Percentiles rank a stretch among this genome's conserved stretches.
Evolutionary conservation across 139 green algal species (phyloP).

Genomic region (Coelastrella sp.): DNA sequence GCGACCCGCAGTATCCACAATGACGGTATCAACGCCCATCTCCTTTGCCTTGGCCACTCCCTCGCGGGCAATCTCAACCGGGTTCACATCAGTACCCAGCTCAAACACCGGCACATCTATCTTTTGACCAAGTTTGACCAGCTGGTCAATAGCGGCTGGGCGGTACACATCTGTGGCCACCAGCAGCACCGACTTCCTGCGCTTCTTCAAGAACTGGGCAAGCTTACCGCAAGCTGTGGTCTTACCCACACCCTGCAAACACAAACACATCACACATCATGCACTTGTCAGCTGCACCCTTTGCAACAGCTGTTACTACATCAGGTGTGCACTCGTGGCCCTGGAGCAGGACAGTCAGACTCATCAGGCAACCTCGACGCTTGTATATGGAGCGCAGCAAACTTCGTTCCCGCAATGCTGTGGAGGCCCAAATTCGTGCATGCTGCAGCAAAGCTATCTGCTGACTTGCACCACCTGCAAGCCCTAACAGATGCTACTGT

Average conservation of each 20-base stretch:
- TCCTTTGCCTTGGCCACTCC: conserved; percentile 83
- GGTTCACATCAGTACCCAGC: conserved; percentile 74
- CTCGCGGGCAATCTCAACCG: conserved; percentile 64
- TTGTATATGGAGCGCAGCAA: no score
- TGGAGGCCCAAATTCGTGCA: no score
- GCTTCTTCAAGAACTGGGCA: conserved; percentile 87
- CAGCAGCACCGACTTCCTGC: conserved; percentile 67
- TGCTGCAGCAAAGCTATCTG: no score
- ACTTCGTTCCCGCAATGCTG: no score
- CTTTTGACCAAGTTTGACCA: conserved; percentile 86
- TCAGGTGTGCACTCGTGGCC: no score
- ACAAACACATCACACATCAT: background rate
- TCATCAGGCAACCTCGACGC: no score
- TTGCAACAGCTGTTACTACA: no score
- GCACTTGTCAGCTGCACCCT: background rate
- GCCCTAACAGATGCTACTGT: no score
- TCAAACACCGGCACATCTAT: conserved; percentile 95
- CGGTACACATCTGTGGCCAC: conserved; percentile 53
- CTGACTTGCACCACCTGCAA: no score
- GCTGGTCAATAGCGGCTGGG: conserved; percentile 96
- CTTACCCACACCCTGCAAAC: conserved; percentile 95
- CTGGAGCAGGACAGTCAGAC: no score
- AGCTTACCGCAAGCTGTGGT: conserved; percentile 98
- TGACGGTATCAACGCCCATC: conserved; percentile 86
- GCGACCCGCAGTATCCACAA: conserved; percentile 97